phyloP scores from a whole-genome alignment of 108 stramenopile species.

The Mediolabrus comicus region DNA sequence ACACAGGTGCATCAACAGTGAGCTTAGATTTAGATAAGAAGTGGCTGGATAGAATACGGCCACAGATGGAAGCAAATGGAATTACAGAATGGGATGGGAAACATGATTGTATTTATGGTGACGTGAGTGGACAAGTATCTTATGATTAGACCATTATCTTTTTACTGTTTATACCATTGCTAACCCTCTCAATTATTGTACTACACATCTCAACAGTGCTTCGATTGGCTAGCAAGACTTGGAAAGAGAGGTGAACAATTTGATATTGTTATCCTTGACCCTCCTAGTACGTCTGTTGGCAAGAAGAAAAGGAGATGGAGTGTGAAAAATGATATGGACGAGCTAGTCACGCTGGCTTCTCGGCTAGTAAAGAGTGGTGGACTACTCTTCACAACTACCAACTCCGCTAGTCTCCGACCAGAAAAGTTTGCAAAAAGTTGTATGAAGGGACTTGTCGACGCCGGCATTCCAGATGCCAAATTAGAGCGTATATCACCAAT shows the following conservation, averaged over 20 bases:
- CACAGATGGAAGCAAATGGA: conserved; percentile 79
- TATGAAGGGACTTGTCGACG: conserved; percentile 63
- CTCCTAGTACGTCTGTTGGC: conserved; percentile 79
- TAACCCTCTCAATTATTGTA: no score
- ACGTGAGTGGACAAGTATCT: no score
- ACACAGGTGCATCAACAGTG: conserved; percentile 62
- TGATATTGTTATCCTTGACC: conserved; percentile 87
- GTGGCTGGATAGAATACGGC: conserved; percentile 77
- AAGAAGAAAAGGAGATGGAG: conserved; percentile 84
- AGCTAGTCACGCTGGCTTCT: conserved; percentile 75
- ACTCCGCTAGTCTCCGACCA: conserved; percentile 63
- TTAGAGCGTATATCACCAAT: conserved; percentile 81
- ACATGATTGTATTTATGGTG: conserved; percentile 84
- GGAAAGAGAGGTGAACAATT: conserved; percentile 80
- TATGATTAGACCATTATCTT: no score
- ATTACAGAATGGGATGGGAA: conserved; percentile 66
- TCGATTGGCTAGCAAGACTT: conserved; percentile 79
- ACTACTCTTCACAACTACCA: conserved; percentile 75
- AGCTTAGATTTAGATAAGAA: conserved; percentile 80
- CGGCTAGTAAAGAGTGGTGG: conserved; percentile 73
- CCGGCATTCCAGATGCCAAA: conserved; percentile 52
- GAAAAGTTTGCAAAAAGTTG: conserved; percentile 71
- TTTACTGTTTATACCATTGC: not conserved
- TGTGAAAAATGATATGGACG: conserved; percentile 73
- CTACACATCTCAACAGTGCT: conserved; percentile 41